Percentiles rank a stretch among this genome's conserved stretches.
Conservation (phyloP, 192 early-diverging fungal species). For the Coemansia sp. region DNA sequence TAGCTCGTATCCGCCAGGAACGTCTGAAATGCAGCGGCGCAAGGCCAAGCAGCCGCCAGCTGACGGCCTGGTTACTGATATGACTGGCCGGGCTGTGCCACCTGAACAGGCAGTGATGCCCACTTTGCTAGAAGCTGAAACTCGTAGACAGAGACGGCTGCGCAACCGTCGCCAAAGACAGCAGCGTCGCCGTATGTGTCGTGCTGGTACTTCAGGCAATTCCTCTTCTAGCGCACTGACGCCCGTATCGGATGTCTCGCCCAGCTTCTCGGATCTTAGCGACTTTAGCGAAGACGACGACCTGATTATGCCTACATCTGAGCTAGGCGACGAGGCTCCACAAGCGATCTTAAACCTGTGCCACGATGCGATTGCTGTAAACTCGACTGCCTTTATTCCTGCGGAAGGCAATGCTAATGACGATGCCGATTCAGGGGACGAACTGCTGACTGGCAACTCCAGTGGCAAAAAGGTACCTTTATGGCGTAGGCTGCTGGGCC, state of each 20-base stretch:
- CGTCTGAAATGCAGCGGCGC: conserved; percentile 53
- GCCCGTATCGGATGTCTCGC: conserved; percentile 37
- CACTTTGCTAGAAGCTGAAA: conserved; percentile 43
- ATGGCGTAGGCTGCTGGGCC: conserved; percentile 28
- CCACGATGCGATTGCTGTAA: conserved; percentile 74
- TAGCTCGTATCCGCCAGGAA: conserved; percentile 54
- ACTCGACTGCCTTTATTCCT: conserved; percentile 72
- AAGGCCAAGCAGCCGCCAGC: conserved; percentile 38
- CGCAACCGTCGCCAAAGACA: conserved; percentile 42
- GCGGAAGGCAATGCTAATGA: conserved; percentile 13
- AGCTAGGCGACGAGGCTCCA: conserved; percentile 53
- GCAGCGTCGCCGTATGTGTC: conserved; percentile 41
- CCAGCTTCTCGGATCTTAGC: conserved; percentile 46
- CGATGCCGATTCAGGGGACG: conserved; percentile 30
- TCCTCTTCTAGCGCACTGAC: conserved; percentile 53
- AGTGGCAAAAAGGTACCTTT: conserved; percentile 17
- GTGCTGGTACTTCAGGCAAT: conserved; percentile 28
- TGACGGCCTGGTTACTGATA: conserved; percentile 49
- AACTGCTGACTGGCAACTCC: conserved; percentile 13
- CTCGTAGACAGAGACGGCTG: conserved; percentile 40
- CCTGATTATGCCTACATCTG: conserved; percentile 51
- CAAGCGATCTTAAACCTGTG: conserved; percentile 55
- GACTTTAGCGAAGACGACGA: conserved; percentile 52
- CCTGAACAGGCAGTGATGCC: conserved; percentile 41
- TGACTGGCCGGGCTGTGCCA: conserved; percentile 48